Evolutionary conservation across 2,329 filamentous ascomycete genomes (phyloP).

Genomic region (Aspergillus japonicus): DNA sequence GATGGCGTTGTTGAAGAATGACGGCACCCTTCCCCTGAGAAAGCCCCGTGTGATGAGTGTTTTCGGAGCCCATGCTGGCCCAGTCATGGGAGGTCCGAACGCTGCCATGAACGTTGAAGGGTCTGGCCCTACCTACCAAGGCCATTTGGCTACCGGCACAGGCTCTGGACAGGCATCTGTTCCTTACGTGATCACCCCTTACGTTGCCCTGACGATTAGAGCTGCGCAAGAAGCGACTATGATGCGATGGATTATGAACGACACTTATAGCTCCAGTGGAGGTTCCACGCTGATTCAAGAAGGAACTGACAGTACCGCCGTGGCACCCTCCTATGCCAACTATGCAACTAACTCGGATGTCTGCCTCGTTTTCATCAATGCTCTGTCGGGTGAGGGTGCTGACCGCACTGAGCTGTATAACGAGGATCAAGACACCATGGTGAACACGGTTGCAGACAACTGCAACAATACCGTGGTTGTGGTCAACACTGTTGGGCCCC

Average conservation of each 20-base stretch:
- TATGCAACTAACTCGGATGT: constrained; percentile 54
- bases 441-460: constrained; percentile 56
- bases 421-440: constrained; percentile 52
- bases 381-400: constrained; percentile 40
- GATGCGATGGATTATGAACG: constrained; percentile 21
- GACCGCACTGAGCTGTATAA: constrained; percentile 36
- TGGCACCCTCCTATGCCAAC: constrained; percentile 31
- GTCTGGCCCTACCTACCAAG: constrained; percentile 12
- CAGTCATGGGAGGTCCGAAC: neutral
- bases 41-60: no score
- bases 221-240: constrained; percentile 19
- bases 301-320: neutral
- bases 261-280: constrained; percentile 14
- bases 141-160: constrained; percentile 16
- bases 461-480: constrained; percentile 64
- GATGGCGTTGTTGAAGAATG: no score
- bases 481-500: constrained; percentile 62
- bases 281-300: constrained; percentile 7
- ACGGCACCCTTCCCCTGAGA: no score
- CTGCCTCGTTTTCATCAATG: constrained; percentile 59
- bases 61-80: no score
- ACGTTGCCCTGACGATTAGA: constrained; percentile 13
- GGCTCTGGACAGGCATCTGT: constrained; percentile 19
- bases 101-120: constrained; percentile 5
- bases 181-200: constrained; percentile 19